Evolutionary conservation across 495 filamentous ascomycete species (phyloP), one percentile per base, ranked within the genome.

Genomic region (Lepidopterella palustris): DNA sequence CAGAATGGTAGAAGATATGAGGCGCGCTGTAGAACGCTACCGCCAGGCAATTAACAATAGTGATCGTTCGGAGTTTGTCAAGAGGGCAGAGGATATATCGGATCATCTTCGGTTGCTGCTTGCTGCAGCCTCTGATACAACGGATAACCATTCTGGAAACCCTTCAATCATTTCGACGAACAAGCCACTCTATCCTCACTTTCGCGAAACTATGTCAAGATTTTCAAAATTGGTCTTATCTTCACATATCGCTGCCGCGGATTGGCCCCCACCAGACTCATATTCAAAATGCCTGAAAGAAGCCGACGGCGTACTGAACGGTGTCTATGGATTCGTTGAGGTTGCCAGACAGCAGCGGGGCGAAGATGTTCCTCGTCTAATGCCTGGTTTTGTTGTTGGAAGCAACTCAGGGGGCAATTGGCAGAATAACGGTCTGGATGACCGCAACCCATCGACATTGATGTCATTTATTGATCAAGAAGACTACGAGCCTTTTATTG

Each of bases 101-200:
- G 95, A 98, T 69, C 92, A 97, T 72, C 78, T 97, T 42, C 87
- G 93, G 40, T 81, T 97, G 67, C 80, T 98, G n/a, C 81, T 98
- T 42, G 89, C 90, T 28, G 95, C 95, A 50, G 93, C 91, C 3
- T 98, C 93, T 8, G 89, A 89, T 52, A 97, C 93, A 3, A 98
- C 93, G 1, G 93, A 98, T 70, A 97, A 97, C 66, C 93, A 98
- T 71, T 98, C 93, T 10, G 95, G 95, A 45, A 93, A 96, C 62
- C 93, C 95, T 27, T 97, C 93, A n/a, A 97, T 97, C 70, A 98
- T 98, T 55, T 93, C 90, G 6, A 92, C 90, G 6, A 98, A 98
- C 73, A 96, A 96, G 73, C 85, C 89, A 1, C 78, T 98, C 45
- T 97, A 97, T 67, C 93, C 95, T 27, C 90, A 97, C 75, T 98